phyloP scores from a whole-genome alignment of 1,284 basidiomycete species.

The Takashimella tepidaria region DNA sequence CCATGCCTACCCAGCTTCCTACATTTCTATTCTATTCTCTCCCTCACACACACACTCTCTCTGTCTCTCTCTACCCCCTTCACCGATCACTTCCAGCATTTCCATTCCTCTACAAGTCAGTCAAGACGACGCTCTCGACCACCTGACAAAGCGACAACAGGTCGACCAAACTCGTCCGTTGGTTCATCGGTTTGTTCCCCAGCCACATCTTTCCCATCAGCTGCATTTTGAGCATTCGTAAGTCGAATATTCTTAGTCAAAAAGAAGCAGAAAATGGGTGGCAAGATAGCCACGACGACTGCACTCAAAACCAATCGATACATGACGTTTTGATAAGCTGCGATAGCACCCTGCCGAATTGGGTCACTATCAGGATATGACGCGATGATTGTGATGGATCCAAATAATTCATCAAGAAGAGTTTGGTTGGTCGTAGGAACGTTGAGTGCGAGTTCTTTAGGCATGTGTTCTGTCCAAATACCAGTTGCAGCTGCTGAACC shows the following conservation, averaged over 20 bases:
- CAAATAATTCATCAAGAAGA: slow-evolving; percentile 50
- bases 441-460: slow-evolving; percentile 54
- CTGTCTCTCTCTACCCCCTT: no score
- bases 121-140: neutral
- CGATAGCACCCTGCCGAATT: slow-evolving; percentile 57
- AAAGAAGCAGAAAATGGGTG: slow-evolving; percentile 41
- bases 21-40: no score
- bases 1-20: no score
- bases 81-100: no score
- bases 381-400: slow-evolving; percentile 53
- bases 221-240: slow-evolving; percentile 50
- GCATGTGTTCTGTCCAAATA: slow-evolving; percentile 47
- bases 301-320: slow-evolving; percentile 39
- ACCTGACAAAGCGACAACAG: neutral
- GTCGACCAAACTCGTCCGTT: neutral
- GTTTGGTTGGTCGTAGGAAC: slow-evolving; percentile 49
- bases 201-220: slow-evolving; percentile 42
- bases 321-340: slow-evolving; percentile 46
- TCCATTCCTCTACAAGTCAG: no score
- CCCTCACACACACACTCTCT: no score
- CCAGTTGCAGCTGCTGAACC: slow-evolving; percentile 50
- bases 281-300: slow-evolving; percentile 43
- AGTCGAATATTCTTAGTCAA: slow-evolving; percentile 47
- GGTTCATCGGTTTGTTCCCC: slow-evolving; percentile 24
- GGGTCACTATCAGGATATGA: slow-evolving; percentile 53